Conservation (phyloP, 2,329 filamentous ascomycete species). For the Colletotrichum ledebouriae region DNA sequence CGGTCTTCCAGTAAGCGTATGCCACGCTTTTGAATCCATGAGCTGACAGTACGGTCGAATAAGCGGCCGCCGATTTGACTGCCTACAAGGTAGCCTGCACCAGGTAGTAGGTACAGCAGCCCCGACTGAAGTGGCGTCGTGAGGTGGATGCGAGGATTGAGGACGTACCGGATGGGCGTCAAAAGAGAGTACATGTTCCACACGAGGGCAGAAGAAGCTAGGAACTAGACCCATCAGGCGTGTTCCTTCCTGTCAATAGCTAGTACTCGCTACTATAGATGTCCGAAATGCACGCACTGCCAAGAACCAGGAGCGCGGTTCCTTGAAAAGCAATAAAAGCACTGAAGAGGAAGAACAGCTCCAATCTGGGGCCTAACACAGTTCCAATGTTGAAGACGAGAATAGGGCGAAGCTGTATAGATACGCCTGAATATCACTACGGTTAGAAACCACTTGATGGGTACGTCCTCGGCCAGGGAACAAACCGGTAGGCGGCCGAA, state of each 20-base stretch:
- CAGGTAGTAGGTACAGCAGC: no score
- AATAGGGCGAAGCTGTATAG: constrained; percentile 74
- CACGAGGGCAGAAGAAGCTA: no score
- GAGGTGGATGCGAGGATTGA: no score
- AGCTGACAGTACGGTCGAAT: no score
- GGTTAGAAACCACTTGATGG: not conserved
- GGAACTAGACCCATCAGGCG: no score
- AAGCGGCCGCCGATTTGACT: no score
- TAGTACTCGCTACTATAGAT: constrained; percentile 62
- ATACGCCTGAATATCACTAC: constrained; percentile 60
- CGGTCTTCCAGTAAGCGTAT: no score
- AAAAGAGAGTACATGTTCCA: no score
- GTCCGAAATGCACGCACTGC: constrained; percentile 70
- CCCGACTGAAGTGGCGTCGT: no score
- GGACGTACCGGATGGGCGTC: no score
- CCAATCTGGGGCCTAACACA: constrained; percentile 77
- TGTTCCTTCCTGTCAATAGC: constrained; percentile 67
- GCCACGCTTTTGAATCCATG: no score
- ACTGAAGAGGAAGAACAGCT: constrained; percentile 79
- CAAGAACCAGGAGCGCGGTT: constrained; percentile 80
- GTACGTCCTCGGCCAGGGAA: not conserved
- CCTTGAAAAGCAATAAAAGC: constrained; percentile 82
- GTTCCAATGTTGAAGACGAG: constrained; percentile 77
- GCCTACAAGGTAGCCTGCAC: no score
- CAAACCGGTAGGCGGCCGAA: constrained; percentile 70